Evolutionary conservation across 306 rosid genomes (phyloP), one percentile per base, ranked within the genome.

Genomic region (Hippophae gyantsensis): DNA sequence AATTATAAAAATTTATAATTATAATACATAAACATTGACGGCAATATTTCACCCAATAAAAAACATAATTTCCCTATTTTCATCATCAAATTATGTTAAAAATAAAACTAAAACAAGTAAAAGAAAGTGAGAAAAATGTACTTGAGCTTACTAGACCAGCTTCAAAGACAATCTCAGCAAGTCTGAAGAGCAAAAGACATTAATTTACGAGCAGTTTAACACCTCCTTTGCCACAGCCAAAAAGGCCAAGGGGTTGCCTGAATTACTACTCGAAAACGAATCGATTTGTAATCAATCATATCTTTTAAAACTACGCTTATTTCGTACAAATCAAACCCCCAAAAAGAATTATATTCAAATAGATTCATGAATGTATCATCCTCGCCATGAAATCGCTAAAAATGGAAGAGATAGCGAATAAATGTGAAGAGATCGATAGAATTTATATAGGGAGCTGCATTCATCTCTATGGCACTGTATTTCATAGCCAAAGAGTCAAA

Each of bases 121-220:
- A n/a, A n/a, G n/a, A n/a, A n/a, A n/a, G n/a, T n/a, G 0, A 11
- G 38, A 26, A 10, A 10, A 14, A 71, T 84, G 90, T 84, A 32
- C 90, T 84, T 45, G 71, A 67, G 90, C 97, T 76, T 86, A 90
- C 89, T 90, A 86, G 94, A 84, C 94, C 72, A 84, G 89, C 94
- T 80, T 90, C 97, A 90, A 58, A 78, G 88, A 57, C 64, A 61
- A 67, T 64, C 83, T 90, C 94, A 81, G 88, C 88, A 82, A 80
- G 59, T 86, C 89, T 86, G 90, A 86, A 86, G 83, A 84, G 97
- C 90, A 78, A 75, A 80, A 84, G 86, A 56, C 9, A 67, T 85
- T 11, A 1, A 69, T 86, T 25, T 89, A 71, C 82, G 85, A 84
- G 94, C 58, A 81, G 86, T 69, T 67, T 2, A 90, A 86, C 95